Evolutionary conservation across 345 rosid species (phyloP), one percentile per base, ranked within the genome.

Genomic region (Euphorbia peplus): DNA sequence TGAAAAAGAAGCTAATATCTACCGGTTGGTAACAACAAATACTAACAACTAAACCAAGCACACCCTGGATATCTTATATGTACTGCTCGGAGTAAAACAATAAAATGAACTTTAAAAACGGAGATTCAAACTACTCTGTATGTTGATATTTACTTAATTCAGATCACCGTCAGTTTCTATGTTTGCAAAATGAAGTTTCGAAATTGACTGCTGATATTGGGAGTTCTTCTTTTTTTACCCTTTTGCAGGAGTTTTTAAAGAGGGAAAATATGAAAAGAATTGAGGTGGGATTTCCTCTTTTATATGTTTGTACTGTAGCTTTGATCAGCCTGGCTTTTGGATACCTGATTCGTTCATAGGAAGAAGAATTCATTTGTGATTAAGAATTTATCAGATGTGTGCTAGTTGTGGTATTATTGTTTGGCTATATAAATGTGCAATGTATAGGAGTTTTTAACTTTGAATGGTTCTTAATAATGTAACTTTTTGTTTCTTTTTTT

Each of bases 211-310:
- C 25, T 39, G 19, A 54, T 35, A 24, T 61, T 26, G 28, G 50
- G 10, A 16, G 24, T 52, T 67, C 4, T 66, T 32, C 35, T 39
- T 4, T n/a, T n/a, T n/a, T n/a, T n/a, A n/a, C n/a, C n/a, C n/a
- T n/a, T 37, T 67, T 78, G 80, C 59, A 85, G 87, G 84, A 83
- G 42, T 18, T 60, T 30, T 68, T 81, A 59, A 78, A 64, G 70
- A 76, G 77, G 69, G 76, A 57, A 12, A 58, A 5, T 0, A 29
- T 12, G 3, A 73, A 67, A 75, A 84, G 56, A 69, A 30, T 70
- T 47, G 80, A 73, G 51, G 79, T 63, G 30, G 86, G 87, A 35
- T 86, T 81, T 61, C 87, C 90, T 2, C 64, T 83, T 44, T 67
- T 83, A 4, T 86, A 75, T 64, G 83, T 83, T 55, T 82, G 75